These are phyloP conservation scores for Globisporangium paroecandrum DNA, from an alignment of 352 stramenopile species.

Conservation along the genomic window DNA sequence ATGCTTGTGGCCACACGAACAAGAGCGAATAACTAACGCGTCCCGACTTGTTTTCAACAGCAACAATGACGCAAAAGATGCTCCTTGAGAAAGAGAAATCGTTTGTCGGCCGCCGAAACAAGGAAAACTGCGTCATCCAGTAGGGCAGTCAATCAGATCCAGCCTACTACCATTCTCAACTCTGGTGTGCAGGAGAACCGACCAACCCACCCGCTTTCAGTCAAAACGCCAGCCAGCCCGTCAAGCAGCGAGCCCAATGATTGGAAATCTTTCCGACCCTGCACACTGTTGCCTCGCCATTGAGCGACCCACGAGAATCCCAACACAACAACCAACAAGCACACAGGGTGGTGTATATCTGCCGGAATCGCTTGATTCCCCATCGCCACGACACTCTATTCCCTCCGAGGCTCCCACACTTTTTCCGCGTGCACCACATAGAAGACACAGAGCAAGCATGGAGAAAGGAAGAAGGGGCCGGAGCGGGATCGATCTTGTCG, in stretches of 20 bases:
- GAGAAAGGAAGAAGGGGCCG: not conserved
- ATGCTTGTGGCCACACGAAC: not conserved
- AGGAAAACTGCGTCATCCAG: constrained; percentile 81
- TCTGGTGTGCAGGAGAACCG: constrained; percentile 1
- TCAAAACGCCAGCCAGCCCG: not conserved
- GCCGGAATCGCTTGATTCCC: constrained; percentile 1
- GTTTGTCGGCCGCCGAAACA: constrained; percentile 61
- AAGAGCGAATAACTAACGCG: not conserved
- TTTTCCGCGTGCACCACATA: not conserved
- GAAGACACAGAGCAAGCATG: constrained; percentile 8
- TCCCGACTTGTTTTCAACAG: constrained; percentile 21
- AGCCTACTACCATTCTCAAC: not conserved
- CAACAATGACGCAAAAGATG: constrained; percentile 72
- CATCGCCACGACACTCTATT: not conserved
- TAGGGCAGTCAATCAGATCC: constrained; percentile 17
- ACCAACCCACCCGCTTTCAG: not conserved
- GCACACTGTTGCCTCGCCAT: constrained; percentile 2
- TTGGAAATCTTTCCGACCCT: constrained; percentile 1
- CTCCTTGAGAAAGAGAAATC: constrained; percentile 80
- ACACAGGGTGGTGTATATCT: constrained; percentile 14
- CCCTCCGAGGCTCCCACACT: not conserved
- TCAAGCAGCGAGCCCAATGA: not conserved
- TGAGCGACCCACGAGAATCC: constrained; percentile 5
- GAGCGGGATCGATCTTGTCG: not conserved
- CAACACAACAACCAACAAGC: constrained; percentile 3